Evolutionary conservation across 169 alveolate genomes (phyloP).

Genomic region (Eimeria zaria): DNA sequence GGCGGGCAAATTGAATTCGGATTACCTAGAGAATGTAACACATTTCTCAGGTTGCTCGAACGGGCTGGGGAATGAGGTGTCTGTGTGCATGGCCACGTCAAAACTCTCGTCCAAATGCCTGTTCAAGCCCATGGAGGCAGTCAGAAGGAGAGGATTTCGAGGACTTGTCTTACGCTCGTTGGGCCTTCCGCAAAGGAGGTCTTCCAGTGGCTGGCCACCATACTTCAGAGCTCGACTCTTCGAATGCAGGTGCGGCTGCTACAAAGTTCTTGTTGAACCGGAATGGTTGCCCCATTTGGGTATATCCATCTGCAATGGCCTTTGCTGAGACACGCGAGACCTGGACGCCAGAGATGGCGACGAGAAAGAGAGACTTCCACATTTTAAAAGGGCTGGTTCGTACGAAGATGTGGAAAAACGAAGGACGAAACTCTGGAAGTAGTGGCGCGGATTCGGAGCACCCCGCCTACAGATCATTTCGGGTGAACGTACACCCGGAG

Average conservation of each 20-base stretch:
- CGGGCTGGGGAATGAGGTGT: constrained; percentile 77
- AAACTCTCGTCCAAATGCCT: constrained; percentile 19
- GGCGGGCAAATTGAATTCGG: background rate
- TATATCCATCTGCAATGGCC: constrained; percentile 78
- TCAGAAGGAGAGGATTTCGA: background rate
- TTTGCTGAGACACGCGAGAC: background rate
- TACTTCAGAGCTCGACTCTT: constrained; percentile 26
- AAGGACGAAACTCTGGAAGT: constrained; percentile 75
- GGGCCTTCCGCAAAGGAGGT: constrained; percentile 65
- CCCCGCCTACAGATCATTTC: background rate
- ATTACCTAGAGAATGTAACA: constrained; percentile 73
- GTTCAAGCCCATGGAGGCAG: background rate
- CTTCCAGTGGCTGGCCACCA: constrained; percentile 84
- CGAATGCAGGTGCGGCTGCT: constrained; percentile 23
- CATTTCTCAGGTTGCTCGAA: constrained; percentile 83
- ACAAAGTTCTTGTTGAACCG: constrained; percentile 61
- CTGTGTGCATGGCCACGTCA: constrained; percentile 73
- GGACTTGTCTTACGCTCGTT: constrained; percentile 33
- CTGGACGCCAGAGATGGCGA: constrained; percentile 38
- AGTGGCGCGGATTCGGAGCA: constrained; percentile 55
- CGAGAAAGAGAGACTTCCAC: constrained; percentile 63
- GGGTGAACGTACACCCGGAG: constrained; percentile 73
- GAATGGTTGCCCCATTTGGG: constrained; percentile 82
- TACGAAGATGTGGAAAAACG: constrained; percentile 41
- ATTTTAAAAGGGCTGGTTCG: constrained; percentile 9